Evolutionary conservation across 75 land plant species (phyloP).

Genomic region (Pinus taeda): DNA sequence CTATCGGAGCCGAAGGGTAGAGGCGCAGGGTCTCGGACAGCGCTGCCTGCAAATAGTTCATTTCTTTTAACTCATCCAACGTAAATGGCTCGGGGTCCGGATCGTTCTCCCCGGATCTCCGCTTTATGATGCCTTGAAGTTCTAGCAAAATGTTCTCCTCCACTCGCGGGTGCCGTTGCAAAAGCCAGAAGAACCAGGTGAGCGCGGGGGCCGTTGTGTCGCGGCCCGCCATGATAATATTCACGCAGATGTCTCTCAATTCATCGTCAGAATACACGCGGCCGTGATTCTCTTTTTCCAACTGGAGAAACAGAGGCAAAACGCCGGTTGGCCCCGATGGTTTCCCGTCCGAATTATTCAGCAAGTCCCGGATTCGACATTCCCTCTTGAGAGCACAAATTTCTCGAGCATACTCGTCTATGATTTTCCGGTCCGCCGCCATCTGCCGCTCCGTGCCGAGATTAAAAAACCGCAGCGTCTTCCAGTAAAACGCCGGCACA

Average conservation of each 20-base stretch:
- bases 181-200: conserved; percentile 10
- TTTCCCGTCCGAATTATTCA: no score
- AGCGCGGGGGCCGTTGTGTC: conserved; percentile 60
- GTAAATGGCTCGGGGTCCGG: not conserved
- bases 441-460: conserved; percentile 1
- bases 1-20: not conserved
- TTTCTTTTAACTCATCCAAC: no score
- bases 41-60: conserved; percentile 13
- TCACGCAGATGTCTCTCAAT: no score
- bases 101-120: not conserved
- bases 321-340: no score
- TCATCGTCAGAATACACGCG: no score
- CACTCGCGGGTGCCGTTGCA: not conserved
- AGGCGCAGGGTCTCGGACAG: conserved; percentile 15
- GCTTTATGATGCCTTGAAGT: not conserved
- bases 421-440: not conserved
- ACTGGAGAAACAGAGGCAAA: no score
- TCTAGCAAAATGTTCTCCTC: not conserved
- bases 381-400: no score
- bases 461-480: not conserved
- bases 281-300: not conserved
- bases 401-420: no score
- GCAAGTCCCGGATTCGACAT: no score
- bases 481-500: conserved; percentile 4
- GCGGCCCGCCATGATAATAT: conserved; percentile 66